phyloP scores from a whole-genome alignment of 441 rosid genomes.

The Arabidopsis hybrid region DNA sequence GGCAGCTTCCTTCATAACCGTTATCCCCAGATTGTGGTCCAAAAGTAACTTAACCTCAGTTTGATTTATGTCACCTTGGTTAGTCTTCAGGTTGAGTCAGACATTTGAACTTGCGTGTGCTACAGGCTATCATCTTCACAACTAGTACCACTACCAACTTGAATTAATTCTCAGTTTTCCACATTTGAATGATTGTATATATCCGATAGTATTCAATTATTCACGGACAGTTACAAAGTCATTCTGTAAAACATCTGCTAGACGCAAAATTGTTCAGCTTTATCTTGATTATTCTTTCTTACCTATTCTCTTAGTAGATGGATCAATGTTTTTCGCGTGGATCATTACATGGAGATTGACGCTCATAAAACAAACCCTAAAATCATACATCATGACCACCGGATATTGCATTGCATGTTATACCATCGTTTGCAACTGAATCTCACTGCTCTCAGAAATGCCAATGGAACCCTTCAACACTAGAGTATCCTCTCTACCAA shows the following conservation, averaged over 20 bases:
- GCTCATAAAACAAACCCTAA: not conserved
- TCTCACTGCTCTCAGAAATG: not conserved
- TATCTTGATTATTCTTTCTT: not conserved
- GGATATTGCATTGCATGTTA: not conserved
- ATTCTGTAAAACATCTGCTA: not conserved
- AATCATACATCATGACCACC: not conserved
- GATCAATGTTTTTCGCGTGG: not conserved
- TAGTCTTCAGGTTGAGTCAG: too few species aligned
- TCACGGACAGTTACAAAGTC: not conserved
- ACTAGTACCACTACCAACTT: constrained; percentile 11
- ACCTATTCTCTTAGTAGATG: not conserved
- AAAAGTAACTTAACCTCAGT: too few species aligned
- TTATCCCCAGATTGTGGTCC: too few species aligned
- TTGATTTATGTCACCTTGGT: too few species aligned
- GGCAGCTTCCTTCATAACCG: too few species aligned
- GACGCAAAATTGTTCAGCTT: too few species aligned
- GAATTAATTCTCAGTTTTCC: constrained; percentile 11
- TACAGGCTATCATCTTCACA: too few species aligned
- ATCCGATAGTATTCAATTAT: not conserved
- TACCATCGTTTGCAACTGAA: not conserved
- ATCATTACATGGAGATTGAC: not conserved
- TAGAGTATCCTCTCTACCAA: not conserved
- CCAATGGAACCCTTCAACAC: not conserved
- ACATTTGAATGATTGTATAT: not conserved
- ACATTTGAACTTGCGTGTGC: too few species aligned